These are phyloP conservation scores for Starmerella floricola DNA, from an alignment of 805 yeast species.

Conservation along the genomic window DNA sequence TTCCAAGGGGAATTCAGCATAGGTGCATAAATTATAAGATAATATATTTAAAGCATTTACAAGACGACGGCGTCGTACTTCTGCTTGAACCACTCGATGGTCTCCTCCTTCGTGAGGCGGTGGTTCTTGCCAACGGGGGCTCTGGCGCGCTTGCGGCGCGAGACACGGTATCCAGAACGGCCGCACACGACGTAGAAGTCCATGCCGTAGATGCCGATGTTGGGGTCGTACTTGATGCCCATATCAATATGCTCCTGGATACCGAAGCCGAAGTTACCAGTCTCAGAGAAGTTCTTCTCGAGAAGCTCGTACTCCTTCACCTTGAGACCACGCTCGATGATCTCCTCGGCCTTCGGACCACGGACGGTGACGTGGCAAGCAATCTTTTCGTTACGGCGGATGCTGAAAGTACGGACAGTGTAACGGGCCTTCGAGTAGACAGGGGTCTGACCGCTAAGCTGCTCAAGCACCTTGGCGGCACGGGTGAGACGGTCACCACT, in stretches of 20 bases:
- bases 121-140: conserved; percentile 84
- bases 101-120: conserved; percentile 82
- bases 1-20: too few species aligned
- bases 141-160: conserved; percentile 86
- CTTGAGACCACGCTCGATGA: conserved; percentile 98
- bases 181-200: conserved; percentile 99
- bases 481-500: conserved; percentile 99
- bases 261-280: conserved; percentile 99
- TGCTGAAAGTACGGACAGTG: conserved; percentile 99
- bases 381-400: conserved; percentile 99
- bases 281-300: conserved; percentile 88
- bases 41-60: conserved; percentile 15
- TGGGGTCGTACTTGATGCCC: conserved; percentile 99
- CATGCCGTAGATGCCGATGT: conserved; percentile 98
- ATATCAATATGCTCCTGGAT: conserved; percentile 98
- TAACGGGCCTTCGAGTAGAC: conserved; percentile 99
- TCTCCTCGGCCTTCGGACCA: conserved; percentile 99
- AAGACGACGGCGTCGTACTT: conserved; percentile 96
- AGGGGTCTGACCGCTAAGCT: conserved; percentile 99
- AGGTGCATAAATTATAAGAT: conserved; percentile 7
- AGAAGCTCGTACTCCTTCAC: conserved; percentile 98
- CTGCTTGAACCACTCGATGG: conserved; percentile 98
- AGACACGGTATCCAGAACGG: conserved; percentile 97
- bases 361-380: conserved; percentile 98
- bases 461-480: conserved; percentile 99